Evolutionary conservation across 2,329 filamentous ascomycete genomes (phyloP), one percentile per base, ranked within the genome.

Genomic region (Aureobasidium namibiae): DNA sequence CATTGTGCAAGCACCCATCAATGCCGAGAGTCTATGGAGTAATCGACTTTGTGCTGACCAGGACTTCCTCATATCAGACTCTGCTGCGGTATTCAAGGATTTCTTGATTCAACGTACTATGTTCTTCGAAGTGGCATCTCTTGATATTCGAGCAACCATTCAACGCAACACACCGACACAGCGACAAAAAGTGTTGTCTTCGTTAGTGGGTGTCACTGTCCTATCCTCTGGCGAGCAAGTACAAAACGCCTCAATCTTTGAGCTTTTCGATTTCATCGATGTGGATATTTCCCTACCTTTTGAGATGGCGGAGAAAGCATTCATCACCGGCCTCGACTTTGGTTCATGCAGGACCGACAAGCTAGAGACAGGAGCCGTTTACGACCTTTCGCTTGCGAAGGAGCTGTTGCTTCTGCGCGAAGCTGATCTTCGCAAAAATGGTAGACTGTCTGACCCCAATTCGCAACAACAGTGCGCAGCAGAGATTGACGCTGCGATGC

Each of bases 191-290:
- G 75, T 79, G 14, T 73, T 85, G 34, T 80, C 80, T 3, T 77
- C 90, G 0, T 76, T 97, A n/a, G 83, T 92, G 44, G 94, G 94
- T 5, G 85, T 87, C 42, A 84, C 90, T 8, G 78, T 82, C 11
- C 76, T 85, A 18, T 82, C 87, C 14, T 83, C 83, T 61, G 86
- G 87, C 49, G 82, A 89, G 57, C 77, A 84, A 5, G 76, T 88
- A 38, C 75, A 78, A 29, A 88, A 90, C 60, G 81, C 87, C 0
- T 91, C 88, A 3, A 82, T 97, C 7, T 96, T 97, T 67, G 91
- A 96, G 64, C 80, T 97, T 23, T 94, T 95, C 67, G 94, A 99
- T 73, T 97, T 97, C 67, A 82, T 94, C 70, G 85, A 89, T 62
- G 72, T 87, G 11, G 79, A 82, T 49, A 77, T 85, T 39, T 72